Base-by-base conservation (phyloP, 2,329 filamentous ascomycete genomes). In the Monosporascus sp. region DNA sequence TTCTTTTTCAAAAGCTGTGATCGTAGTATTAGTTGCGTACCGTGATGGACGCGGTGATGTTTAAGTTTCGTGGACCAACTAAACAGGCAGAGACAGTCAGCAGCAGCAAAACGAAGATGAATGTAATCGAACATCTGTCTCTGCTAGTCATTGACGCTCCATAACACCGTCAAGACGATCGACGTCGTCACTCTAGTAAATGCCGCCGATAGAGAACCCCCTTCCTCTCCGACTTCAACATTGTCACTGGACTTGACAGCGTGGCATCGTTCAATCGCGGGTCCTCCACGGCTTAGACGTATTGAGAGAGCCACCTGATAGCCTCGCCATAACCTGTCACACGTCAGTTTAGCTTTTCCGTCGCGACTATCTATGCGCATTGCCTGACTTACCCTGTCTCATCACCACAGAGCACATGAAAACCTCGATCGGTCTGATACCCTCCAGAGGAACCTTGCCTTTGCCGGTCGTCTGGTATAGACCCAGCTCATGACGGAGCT, bases 361-460 rank as follows among this genome's bases (percentile, higher is more conserved):
- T 20, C 14, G 37, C 37, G 22, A 25, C 44, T 6, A 14, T 18
- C 50, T 47, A 52, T 39, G 37, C 22, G 35, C 52, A 38, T 49
- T 43, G 35, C n/a, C 56, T 8, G 39, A 74, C 81, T 63, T 64
- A 87, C 84, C 94, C 80, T 97, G 93, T 73, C 93, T 84, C 90
- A 97, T 96, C 58, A 97, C 93, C 63, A 97, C 92, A 65, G 90
- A 96, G 83, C 92, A 97, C 94, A 99, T 96, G 75, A 97, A 97
- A 58, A 97, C 84, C 81, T 99, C 94, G 68, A 99, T 93, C 24
- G 92, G 90, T 64, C 92, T 82, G 73, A 96, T 96, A 37, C 90
- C 90, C 78, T 96, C 92, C 62, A 94, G 80, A 59, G 88, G 89
- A 58, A 95, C 87, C 81, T 95, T 96, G 74, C 91, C 91, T 83